phyloP scores from a whole-genome alignment of 2,329 filamentous ascomycete genomes.

The Seiridium cupressi region DNA sequence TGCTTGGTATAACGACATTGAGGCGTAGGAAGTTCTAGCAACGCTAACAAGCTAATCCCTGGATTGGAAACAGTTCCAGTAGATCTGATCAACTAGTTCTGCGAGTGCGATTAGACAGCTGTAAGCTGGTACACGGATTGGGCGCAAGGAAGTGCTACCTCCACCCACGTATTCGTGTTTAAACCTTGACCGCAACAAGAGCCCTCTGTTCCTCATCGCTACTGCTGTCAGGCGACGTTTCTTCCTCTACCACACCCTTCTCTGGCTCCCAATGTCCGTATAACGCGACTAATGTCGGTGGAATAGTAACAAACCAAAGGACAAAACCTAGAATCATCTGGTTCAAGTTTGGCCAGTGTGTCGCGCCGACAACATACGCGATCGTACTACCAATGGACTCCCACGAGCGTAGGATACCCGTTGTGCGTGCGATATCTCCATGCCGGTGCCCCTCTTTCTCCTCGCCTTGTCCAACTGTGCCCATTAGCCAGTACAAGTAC shows the following conservation, averaged over 20 bases:
- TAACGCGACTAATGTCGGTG: background rate
- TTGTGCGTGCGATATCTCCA: background rate
- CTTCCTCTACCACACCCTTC: background rate
- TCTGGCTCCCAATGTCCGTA: background rate
- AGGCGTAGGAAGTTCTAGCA: no score
- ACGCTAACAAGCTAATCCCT: no score
- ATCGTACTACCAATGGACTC: background rate
- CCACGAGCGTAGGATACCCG: slow-evolving; percentile 1
- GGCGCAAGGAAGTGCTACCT: no score
- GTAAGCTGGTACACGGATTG: no score
- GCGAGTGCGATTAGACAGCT: no score
- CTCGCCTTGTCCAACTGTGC: background rate
- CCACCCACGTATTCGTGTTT: no score
- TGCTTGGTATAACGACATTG: no score
- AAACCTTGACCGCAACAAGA: background rate
- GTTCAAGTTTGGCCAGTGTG: slow-evolving; percentile 3
- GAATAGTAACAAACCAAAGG: background rate
- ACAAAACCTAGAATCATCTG: slow-evolving; percentile 4
- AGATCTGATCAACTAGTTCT: no score
- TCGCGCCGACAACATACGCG: background rate
- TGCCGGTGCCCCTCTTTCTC: background rate
- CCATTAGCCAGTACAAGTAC: slow-evolving; percentile 2
- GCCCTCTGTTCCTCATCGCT: background rate
- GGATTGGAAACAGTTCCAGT: no score
- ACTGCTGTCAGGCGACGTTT: background rate